Evolutionary conservation across 768 basidiomycete genomes (phyloP), one percentile per base, ranked within the genome.

Genomic region (Lepiota venenata): DNA sequence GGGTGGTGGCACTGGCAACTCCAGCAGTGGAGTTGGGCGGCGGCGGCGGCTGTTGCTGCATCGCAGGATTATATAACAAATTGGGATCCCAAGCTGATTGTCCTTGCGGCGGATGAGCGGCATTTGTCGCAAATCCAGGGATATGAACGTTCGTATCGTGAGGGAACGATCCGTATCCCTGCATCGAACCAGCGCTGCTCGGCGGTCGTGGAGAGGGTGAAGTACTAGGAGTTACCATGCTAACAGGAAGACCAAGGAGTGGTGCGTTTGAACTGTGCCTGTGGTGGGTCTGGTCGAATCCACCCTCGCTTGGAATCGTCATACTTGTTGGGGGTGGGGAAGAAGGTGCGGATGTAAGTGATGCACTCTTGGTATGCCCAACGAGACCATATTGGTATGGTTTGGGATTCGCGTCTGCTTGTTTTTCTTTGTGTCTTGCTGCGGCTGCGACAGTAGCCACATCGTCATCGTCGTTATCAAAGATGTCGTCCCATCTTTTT

Each of bases 311-410:
- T 16, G 46, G 35, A 4, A 39, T 11, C 16, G 38, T 11, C 9
- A 32, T 21, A 15, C 41, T 9, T 39, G 41, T 35, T 6, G 75
- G 76, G 36, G 76, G 67, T 3, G 79, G 73, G 10, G 72, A 71
- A 63, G 63, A 43, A 60, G 63, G 50, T 52, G 68, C 44, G 67
- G 69, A 40, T 60, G 71, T 46, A 58, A 65, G 48, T 63, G 66
- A 56, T 9, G 64, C 61, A 20, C 60, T 64, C 27, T 65, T 61
- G 2, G 71, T 69, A 20, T 75, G 76, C 2, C 84, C 85, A 21
- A 87, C 78, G 39, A 81, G 71, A 15, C 83, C 84, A 58, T 87
- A 87, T 60, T 81, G 74, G 61, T 87, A 87, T 20, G 84, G 83
- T 62, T 70, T 77, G 4, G 80, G 82, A 44, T 76, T 74, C 25